Evolutionary conservation across 495 filamentous ascomycete genomes (phyloP).

Genomic region (Aspergillus egyptiacus): DNA sequence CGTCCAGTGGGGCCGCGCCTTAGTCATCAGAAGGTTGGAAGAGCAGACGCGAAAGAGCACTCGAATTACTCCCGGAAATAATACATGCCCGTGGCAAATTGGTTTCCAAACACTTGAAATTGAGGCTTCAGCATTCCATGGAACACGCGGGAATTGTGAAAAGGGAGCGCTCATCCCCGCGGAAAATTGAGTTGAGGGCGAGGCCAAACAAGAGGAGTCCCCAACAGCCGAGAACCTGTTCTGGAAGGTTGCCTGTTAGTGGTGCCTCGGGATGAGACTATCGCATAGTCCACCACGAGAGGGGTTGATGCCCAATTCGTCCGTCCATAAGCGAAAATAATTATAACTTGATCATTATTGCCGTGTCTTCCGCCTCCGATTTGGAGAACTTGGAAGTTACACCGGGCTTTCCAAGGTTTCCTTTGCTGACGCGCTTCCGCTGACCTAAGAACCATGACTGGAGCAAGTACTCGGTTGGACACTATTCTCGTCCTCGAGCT

Average conservation of each 20-base stretch:
- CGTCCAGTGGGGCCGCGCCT: conserved; percentile 14
- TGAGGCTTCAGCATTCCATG: conserved; percentile 7
- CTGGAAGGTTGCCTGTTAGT: conserved; percentile 2
- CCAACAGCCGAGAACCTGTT: conserved; percentile 3
- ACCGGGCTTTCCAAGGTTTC: no score
- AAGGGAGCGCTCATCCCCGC: conserved; percentile 3
- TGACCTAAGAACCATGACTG: no score
- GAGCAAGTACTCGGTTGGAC: no score
- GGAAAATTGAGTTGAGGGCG: background rate
- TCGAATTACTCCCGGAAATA: no score
- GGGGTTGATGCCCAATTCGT: conserved; percentile 23
- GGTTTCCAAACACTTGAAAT: no score
- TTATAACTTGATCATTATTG: no score
- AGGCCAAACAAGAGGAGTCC: no score
- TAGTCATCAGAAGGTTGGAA: conserved; percentile 10
- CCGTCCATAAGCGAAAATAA: conserved; percentile 14
- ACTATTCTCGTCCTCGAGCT: no score
- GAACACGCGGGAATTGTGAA: background rate
- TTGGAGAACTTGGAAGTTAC: conserved; percentile 11
- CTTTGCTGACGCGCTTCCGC: background rate
- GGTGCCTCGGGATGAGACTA: conserved; percentile 16
- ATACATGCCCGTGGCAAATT: conserved; percentile 3
- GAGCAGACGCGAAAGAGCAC: background rate
- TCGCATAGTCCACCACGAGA: conserved; percentile 11
- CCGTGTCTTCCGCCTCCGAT: conserved; percentile 17